Evolutionary conservation across 2,329 filamentous ascomycete species (phyloP).

Genomic region (Myriangium duriaei): DNA sequence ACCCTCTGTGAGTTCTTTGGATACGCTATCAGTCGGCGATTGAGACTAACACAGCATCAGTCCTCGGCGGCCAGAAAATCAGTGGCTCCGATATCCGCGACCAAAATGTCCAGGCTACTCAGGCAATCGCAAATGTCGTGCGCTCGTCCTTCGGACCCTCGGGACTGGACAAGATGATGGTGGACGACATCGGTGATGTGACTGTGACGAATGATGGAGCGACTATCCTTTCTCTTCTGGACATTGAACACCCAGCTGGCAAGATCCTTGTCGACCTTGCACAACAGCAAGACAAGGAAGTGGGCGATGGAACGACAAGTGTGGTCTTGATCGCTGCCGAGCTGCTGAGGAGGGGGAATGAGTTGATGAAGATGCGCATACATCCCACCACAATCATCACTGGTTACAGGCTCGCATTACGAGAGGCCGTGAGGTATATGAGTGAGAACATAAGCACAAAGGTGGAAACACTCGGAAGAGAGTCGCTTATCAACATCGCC

Average conservation of each 20-base stretch:
- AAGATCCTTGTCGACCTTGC: slow-evolving; percentile 97
- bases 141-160: slow-evolving; percentile 97
- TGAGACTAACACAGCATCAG: slow-evolving; percentile 30
- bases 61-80: slow-evolving; percentile 95
- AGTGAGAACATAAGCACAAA: slow-evolving; percentile 96
- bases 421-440: slow-evolving; percentile 97
- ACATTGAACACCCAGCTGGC: slow-evolving; percentile 94
- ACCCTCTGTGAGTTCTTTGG: slow-evolving; percentile 58
- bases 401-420: slow-evolving; percentile 85
- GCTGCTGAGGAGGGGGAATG: slow-evolving; percentile 84
- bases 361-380: slow-evolving; percentile 99
- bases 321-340: slow-evolving; percentile 96
- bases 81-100: slow-evolving; percentile 93
- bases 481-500: slow-evolving; percentile 86
- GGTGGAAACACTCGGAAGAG: slow-evolving; percentile 80
- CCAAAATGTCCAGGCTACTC: slow-evolving; percentile 92
- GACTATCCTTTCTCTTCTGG: slow-evolving; percentile 86
- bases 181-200: slow-evolving; percentile 98
- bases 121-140: slow-evolving; percentile 96
- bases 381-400: slow-evolving; percentile 99
- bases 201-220: slow-evolving; percentile 98
- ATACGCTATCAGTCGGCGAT: slow-evolving; percentile 6
- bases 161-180: slow-evolving; percentile 99
- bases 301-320: slow-evolving; percentile 94
- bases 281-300: slow-evolving; percentile 97